phyloP scores from a whole-genome alignment of 2,329 filamentous ascomycete species.

The Westerdykella aurantiaca region DNA sequence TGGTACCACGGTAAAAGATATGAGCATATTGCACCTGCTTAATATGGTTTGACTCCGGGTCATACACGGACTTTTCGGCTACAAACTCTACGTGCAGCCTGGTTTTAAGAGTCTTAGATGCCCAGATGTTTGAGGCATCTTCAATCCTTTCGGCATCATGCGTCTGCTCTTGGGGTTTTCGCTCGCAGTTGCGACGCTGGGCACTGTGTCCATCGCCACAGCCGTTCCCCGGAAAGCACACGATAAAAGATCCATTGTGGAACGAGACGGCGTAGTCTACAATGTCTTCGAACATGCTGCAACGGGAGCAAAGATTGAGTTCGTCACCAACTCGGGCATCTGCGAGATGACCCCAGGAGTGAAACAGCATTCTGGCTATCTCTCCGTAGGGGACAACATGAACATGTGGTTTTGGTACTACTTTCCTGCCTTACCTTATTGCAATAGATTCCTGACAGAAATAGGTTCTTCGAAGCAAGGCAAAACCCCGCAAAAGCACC shows the following conservation, averaged over 20 bases:
- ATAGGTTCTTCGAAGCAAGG: slow-evolving; percentile 49
- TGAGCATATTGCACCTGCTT: neutral
- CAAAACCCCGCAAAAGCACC: slow-evolving; percentile 48
- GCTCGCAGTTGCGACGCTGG: too few relatives aligned
- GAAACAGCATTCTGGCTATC: slow-evolving; percentile 50
- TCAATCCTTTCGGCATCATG: too few relatives aligned
- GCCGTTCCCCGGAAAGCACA: slow-evolving; percentile 12
- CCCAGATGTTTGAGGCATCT: too few relatives aligned
- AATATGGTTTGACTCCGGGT: too few relatives aligned
- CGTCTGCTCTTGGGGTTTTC: too few relatives aligned
- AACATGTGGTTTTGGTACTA: slow-evolving; percentile 25
- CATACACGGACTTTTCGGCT: too few relatives aligned
- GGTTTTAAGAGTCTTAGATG: too few relatives aligned
- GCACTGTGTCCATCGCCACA: neutral
- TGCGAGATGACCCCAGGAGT: slow-evolving; percentile 51
- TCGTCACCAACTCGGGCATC: slow-evolving; percentile 39
- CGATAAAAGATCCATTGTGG: slow-evolving; percentile 19
- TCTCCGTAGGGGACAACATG: slow-evolving; percentile 46
- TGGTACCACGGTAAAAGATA: neutral
- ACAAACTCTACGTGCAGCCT: too few relatives aligned
- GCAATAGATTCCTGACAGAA: too few relatives aligned
- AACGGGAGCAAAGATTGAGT: slow-evolving; percentile 23
- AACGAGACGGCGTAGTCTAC: slow-evolving; percentile 18
- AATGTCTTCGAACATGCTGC: slow-evolving; percentile 27
- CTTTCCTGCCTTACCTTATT: too few relatives aligned